These are phyloP conservation scores for Camellia granthamiana DNA, from an alignment of 148 eudicot genomes.

Conservation along the genomic window DNA sequence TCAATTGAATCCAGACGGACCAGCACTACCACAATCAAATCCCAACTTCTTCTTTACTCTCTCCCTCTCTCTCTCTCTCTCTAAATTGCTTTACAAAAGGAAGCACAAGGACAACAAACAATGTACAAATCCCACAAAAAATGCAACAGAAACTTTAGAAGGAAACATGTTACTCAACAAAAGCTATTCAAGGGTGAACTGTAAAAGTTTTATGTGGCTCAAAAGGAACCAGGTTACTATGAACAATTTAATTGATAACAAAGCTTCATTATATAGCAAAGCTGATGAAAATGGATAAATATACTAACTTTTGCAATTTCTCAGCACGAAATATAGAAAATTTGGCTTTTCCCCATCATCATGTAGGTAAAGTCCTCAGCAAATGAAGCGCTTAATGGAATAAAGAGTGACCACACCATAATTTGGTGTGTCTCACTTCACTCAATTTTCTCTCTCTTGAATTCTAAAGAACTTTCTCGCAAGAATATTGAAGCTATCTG, in stretches of 20 bases:
- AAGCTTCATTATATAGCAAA: background rate
- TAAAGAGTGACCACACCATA: no score
- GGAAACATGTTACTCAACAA: background rate
- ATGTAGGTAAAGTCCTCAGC: conserved; percentile 67
- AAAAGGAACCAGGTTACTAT: background rate
- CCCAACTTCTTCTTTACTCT: background rate
- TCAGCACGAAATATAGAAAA: background rate
- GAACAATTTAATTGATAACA: background rate
- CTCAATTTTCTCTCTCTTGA: no score
- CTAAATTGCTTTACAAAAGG: no score
- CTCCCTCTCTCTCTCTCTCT: no score
- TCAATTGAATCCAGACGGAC: background rate
- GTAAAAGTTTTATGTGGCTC: background rate
- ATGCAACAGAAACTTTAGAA: background rate
- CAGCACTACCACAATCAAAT: background rate
- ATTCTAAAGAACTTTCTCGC: no score
- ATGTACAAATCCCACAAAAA: background rate
- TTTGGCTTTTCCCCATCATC: background rate
- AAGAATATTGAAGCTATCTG: no score
- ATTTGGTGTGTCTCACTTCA: no score
- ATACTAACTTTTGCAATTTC: background rate
- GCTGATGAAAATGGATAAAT: background rate
- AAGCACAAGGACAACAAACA: no score
- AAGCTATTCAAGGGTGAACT: background rate
- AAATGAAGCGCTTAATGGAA: conserved; percentile 49